Percentiles rank a stretch among this genome's conserved stretches.
These are phyloP conservation scores for Teratosphaeria zuluensis DNA, from an alignment of 2,329 filamentous ascomycete genomes.

Conservation along the genomic window DNA sequence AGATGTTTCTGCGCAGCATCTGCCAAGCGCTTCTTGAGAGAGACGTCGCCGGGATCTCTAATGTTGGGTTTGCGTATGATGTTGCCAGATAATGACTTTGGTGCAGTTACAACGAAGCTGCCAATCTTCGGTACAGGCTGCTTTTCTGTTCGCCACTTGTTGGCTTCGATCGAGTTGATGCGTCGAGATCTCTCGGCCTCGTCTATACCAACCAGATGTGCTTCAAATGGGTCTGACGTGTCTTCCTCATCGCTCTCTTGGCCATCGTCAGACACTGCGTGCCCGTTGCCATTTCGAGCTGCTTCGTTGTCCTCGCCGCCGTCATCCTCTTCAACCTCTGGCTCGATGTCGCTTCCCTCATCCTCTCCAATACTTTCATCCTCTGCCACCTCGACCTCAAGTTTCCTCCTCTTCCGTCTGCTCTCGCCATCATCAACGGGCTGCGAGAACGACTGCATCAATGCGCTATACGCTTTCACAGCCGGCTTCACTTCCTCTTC, in stretches of 20 bases:
- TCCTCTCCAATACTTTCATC: conserved; percentile 26
- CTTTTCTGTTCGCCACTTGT: conserved; percentile 36
- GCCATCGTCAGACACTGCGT: conserved; percentile 14
- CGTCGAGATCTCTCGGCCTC: conserved; percentile 48
- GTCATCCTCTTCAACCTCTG: conserved; percentile 33
- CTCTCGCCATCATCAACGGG: conserved; percentile 32
- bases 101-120: conserved; percentile 10
- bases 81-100: conserved; percentile 6
- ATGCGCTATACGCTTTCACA: conserved; percentile 43
- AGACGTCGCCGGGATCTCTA: conserved; percentile 30
- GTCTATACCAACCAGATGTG: conserved; percentile 64
- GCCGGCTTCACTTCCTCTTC: conserved; percentile 15
- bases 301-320: conserved; percentile 41
- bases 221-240: conserved; percentile 62
- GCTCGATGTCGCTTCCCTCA: conserved; percentile 21
- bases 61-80: conserved; percentile 6
- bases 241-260: conserved; percentile 17
- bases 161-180: conserved; percentile 37
- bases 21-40: conserved; percentile 62
- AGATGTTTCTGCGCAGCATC: conserved; percentile 46
- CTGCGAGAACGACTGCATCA: conserved; percentile 47
- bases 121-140: conserved; percentile 4
- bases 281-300: conserved; percentile 36
- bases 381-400: conserved; percentile 25
- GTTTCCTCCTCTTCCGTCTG: conserved; percentile 45